Evolutionary conservation across 345 rosid species (phyloP).

Genomic region (Mercurialis annua): DNA sequence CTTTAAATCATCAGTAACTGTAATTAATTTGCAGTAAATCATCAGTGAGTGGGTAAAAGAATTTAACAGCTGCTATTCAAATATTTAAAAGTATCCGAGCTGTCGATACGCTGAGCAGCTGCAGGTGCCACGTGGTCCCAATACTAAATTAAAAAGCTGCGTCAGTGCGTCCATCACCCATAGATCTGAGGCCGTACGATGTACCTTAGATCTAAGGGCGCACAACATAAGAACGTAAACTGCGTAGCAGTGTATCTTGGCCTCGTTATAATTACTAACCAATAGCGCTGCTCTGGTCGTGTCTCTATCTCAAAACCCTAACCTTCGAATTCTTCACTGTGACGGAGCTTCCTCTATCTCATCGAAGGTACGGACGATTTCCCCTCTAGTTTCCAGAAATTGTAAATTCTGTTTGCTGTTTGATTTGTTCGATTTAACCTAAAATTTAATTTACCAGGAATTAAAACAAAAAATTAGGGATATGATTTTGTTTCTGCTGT

Average conservation of each 20-base stretch:
- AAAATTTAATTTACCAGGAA: neutral
- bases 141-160: neutral
- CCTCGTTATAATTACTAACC: neutral
- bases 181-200: neutral
- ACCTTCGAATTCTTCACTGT: neutral
- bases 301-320: constrained; percentile 9
- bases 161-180: neutral
- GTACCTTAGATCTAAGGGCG: too few relatives aligned
- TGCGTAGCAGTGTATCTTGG: neutral
- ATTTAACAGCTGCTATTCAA: too few relatives aligned
- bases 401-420: too few relatives aligned
- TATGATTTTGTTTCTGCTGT: neutral
- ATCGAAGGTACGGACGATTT: neutral
- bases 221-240: neutral
- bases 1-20: too few relatives aligned
- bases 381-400: too few relatives aligned
- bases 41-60: too few relatives aligned
- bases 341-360: neutral
- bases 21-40: too few relatives aligned
- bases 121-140: neutral
- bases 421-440: neutral
- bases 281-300: neutral
- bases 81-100: too few relatives aligned
- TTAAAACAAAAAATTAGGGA: neutral
- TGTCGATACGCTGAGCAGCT: too few relatives aligned